Evolutionary conservation across 1,284 basidiomycete genomes (phyloP), one percentile per base, ranked within the genome.

Genomic region (Malassezia brasiliensis): DNA sequence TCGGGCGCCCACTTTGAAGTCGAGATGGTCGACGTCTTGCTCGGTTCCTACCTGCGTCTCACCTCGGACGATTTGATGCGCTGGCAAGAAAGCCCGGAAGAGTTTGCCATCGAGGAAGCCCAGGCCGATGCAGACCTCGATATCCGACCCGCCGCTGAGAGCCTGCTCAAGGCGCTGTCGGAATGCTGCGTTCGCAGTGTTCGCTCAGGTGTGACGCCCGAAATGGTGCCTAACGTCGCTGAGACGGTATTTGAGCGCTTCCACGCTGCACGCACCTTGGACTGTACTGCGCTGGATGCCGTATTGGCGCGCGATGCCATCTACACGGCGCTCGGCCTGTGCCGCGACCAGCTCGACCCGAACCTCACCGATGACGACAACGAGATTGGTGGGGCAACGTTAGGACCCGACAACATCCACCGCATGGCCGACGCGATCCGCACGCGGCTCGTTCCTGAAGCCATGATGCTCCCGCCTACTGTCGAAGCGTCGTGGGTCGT

Each of bases 101-200:
- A 62, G 25, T 74, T 68, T 61, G 59, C 63, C 12, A 59, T 69
- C 2, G 66, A 63, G 14, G 68, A 73, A 50, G 61, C 65, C 25
- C 66, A 67, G 52, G 64, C 61, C 49, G 64, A 66, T 34, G 30
- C 61, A 47, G 64, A 69, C 36, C 60, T 68, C 20, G 72, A 74
- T 44, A 64, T 74, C 32, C 63, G 72, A 0, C 70, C 71, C 11
- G 67, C 70, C 0, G 72, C 72, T 6, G 70, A 72, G 39, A 58
- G 66, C 22, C 57, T 65, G 11, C 56, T 74, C 30, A 56, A 69
- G 56, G 60, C 64, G 2, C 49, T 73, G 5, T 67, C 67, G 1
- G 56, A 61, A 34, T 42, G 59, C 28, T 62, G 62, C 9, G 64
- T 63, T 25, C 65, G 61, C 5, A 59, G 53, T 15, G 64, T 54